Percentiles rank a stretch among this genome's conserved stretches.
These are phyloP conservation scores for Candida ulmi DNA, from an alignment of 805 yeast species.

Conservation along the genomic window DNA sequence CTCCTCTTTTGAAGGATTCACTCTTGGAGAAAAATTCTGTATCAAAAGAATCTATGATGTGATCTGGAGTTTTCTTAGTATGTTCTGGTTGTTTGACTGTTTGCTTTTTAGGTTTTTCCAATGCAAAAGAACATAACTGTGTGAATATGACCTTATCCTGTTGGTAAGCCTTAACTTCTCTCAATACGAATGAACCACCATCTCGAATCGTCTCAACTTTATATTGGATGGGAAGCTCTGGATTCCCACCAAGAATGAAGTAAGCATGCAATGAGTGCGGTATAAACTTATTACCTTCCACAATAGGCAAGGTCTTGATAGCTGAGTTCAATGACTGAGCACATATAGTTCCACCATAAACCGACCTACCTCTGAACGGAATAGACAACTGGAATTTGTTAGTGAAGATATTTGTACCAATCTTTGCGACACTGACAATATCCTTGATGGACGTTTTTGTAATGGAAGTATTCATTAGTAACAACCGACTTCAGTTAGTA, in stretches of 20 bases:
- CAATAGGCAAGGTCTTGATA: background rate
- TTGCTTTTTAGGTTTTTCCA: background rate
- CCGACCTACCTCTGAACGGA: constrained; percentile 49
- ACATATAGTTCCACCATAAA: constrained; percentile 60
- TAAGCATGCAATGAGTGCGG: background rate
- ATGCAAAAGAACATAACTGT: constrained; percentile 32
- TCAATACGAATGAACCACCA: constrained; percentile 34
- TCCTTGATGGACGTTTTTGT: background rate
- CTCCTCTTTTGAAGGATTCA: constrained; percentile 1
- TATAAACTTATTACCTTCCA: background rate
- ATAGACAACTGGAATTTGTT: constrained; percentile 19
- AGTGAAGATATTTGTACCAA: constrained; percentile 1
- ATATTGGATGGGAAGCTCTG: background rate
- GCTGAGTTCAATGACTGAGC: constrained; percentile 46
- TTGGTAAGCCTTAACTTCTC: constrained; percentile 48
- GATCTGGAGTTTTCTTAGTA: background rate
- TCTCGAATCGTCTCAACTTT: background rate
- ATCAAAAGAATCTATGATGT: background rate
- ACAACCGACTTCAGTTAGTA: too few species aligned
- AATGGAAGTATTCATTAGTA: background rate
- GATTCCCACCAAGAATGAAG: background rate
- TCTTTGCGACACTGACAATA: background rate
- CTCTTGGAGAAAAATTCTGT: background rate
- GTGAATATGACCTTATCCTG: constrained; percentile 42
- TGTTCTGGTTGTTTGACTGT: background rate